Evolutionary conservation across 2,329 filamentous ascomycete species (phyloP).

Genomic region (Stachybotrys echinatus): DNA sequence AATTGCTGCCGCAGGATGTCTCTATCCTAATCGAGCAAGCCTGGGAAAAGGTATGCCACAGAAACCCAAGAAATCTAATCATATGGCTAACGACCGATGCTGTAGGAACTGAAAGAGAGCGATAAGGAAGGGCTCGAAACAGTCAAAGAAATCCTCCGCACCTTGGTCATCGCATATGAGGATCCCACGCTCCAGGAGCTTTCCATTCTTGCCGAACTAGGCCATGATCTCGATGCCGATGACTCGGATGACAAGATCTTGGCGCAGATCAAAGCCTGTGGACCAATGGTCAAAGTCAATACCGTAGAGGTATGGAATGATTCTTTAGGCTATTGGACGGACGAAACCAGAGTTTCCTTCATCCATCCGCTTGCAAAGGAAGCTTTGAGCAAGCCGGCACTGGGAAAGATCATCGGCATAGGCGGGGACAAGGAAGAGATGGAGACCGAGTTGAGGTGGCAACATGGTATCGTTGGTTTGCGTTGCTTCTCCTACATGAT

Average conservation of each 20-base stretch:
- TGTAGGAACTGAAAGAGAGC: slow-evolving; percentile 3
- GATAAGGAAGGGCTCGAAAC: slow-evolving; percentile 5
- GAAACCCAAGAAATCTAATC: neutral
- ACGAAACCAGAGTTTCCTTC: slow-evolving; percentile 3
- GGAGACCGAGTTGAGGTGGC: slow-evolving; percentile 7
- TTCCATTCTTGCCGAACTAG: slow-evolving; percentile 5
- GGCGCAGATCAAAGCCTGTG: slow-evolving; percentile 6
- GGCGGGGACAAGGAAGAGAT: slow-evolving; percentile 3
- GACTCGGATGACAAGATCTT: slow-evolving; percentile 6
- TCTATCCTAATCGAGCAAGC: slow-evolving; percentile 3
- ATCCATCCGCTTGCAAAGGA: slow-evolving; percentile 7
- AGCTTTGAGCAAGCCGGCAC: slow-evolving; percentile 3
- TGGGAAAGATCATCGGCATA: slow-evolving; percentile 5
- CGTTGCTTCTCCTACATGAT: slow-evolving; percentile 9
- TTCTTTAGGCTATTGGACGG: neutral
- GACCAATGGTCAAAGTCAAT: slow-evolving; percentile 3
- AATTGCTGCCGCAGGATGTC: slow-evolving; percentile 5
- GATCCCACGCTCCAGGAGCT: slow-evolving; percentile 7
- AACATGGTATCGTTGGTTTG: slow-evolving; percentile 8
- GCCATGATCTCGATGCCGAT: neutral
- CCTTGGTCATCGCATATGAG: slow-evolving; percentile 6
- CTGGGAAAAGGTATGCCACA: slow-evolving; percentile 5
- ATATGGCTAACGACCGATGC: neutral
- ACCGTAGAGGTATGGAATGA: neutral
- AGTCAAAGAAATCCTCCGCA: slow-evolving; percentile 9